A percentile compares a stretch with the other conserved stretches of the same genome.
Conservation (phyloP, 2,329 filamentous ascomycete genomes). For the Neopestalotiopsis sp. region DNA sequence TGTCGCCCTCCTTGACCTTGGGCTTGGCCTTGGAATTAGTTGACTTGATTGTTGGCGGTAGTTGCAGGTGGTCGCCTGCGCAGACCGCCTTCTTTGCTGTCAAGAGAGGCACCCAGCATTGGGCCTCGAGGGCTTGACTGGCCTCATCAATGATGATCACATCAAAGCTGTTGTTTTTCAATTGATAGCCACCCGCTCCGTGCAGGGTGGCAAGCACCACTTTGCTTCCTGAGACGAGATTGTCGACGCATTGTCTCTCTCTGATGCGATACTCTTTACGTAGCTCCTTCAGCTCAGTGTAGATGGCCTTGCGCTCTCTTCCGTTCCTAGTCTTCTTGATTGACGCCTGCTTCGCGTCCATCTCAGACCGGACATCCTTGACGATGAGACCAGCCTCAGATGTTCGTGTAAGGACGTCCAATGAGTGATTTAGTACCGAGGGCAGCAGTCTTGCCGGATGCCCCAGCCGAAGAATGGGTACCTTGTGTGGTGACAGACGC, state of each 20-base stretch:
- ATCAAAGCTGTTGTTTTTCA: conserved; percentile 83
- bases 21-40: conserved; percentile 57
- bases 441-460: conserved; percentile 91
- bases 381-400: conserved; percentile 91
- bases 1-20: conserved; percentile 39
- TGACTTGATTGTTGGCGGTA: conserved; percentile 94
- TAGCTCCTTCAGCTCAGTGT: conserved; percentile 82
- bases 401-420: conserved; percentile 89
- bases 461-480: conserved; percentile 87
- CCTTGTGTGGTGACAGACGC: conserved; percentile 80
- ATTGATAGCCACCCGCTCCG: conserved; percentile 84
- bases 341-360: conserved; percentile 88
- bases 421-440: conserved; percentile 84
- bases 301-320: conserved; percentile 80
- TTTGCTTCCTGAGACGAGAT: conserved; percentile 76
- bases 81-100: conserved; percentile 84
- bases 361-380: conserved; percentile 86
- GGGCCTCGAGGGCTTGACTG: conserved; percentile 92
- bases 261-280: conserved; percentile 87
- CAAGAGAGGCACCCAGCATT: conserved; percentile 93
- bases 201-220: conserved; percentile 93
- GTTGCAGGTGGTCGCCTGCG: conserved; percentile 91
- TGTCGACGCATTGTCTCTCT: conserved; percentile 80
- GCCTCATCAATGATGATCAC: conserved; percentile 96
- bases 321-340: conserved; percentile 87